phyloP scores from a whole-genome alignment of 129 eudicot species.

The Helianthus tuberosus region DNA sequence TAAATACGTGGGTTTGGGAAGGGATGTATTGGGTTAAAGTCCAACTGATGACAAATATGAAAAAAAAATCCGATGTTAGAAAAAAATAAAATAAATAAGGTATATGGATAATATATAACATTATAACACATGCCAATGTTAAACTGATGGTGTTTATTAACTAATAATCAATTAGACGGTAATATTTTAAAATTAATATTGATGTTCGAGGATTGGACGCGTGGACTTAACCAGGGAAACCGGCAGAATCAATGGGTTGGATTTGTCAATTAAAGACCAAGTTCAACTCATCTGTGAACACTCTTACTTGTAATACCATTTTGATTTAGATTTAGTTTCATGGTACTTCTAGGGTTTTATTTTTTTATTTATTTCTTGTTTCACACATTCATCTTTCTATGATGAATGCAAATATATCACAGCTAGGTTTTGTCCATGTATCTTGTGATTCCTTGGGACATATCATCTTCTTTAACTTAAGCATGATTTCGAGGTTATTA shows the following conservation, averaged over 20 bases:
- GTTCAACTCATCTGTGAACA: slow-evolving; percentile 38
- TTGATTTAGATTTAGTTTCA: slow-evolving; percentile 5
- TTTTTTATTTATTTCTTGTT: not conserved
- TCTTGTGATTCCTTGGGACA: slow-evolving; percentile 27
- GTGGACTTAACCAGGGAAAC: slow-evolving; percentile 29
- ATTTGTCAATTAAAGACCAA: slow-evolving; percentile 29
- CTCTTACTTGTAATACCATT: no score
- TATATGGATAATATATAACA: no score
- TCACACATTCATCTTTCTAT: slow-evolving; percentile 11
- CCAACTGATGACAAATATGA: no score
- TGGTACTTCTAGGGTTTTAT: not conserved
- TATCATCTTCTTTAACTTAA: slow-evolving; percentile 15
- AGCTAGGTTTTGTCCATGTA: slow-evolving; percentile 25
- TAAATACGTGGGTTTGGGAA: no score
- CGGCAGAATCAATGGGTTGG: slow-evolving; percentile 45
- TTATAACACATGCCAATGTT: no score
- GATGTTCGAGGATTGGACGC: slow-evolving; percentile 28
- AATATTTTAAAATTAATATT: not conserved
- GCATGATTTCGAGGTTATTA: slow-evolving; percentile 11
- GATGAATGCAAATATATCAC: slow-evolving; percentile 33
- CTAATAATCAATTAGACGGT: not conserved
- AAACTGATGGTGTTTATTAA: not conserved
- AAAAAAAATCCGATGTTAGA: no score
- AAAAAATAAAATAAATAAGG: no score
- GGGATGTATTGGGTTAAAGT: no score